Base-by-base conservation (phyloP, 805 yeast genomes). In the Kuraishia cidri region DNA sequence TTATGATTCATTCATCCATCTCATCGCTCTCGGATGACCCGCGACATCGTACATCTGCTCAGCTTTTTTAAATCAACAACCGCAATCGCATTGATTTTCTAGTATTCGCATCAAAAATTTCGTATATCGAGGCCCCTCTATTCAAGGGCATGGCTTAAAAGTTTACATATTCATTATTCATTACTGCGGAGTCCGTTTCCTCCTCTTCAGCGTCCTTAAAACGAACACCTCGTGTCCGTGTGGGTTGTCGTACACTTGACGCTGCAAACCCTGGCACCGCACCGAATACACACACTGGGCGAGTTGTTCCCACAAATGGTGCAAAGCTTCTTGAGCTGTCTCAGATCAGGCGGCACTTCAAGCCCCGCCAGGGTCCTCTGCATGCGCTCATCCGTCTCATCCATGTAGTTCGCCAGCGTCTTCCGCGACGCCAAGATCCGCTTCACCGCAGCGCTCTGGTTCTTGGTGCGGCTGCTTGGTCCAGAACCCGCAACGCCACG, bases 221-320 rank as follows among this genome's bases (percentile, higher is more conserved):
- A 20, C 7, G 23, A 7, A 39, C 72, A 65, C 35, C 72, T 49
- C 1, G 69, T 62, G 40, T 65, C 70, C 27, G 58, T 54, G 35
- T 66, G 72, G 10, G 64, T 54, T 15, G 34, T 35, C 20, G 52
- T 50, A 34, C 72, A 66, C 32, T 55, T 58, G 5, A 63, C 59
- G 36, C 59, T 47, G 39, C 72, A 66, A 4, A 62, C 59, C 22
- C 72, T 42, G 3, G 62, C 43, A n/a, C 52, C 46, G 42, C 72
- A 66, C 29, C 55, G 53, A 5, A 60, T 54, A 43, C 72, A 66
- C 17, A 55, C 42, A 11, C 62, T 58, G 25, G 54, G 64, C 25
- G 66, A 52, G 5, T 58, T 51, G 31, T 62, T 63, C 2, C 72
- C 72, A 47, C 72, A 66, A 6, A 66, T 63, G 0, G 68, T 56